These are phyloP conservation scores for Gyromitra esculenta DNA, from an alignment of 2,329 filamentous ascomycete species.

Conservation along the genomic window DNA sequence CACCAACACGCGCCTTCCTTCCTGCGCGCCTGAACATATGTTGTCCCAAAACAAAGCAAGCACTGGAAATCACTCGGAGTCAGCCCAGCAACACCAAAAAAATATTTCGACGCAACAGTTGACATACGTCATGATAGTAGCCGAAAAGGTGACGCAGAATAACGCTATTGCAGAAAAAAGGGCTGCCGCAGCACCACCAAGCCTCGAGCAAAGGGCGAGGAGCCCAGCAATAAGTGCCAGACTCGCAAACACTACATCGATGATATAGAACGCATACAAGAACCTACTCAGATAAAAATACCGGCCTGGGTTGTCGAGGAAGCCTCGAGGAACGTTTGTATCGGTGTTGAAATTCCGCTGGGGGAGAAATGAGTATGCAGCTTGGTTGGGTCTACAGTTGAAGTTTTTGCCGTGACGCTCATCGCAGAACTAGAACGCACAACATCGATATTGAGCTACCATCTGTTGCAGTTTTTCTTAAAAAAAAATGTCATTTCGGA, in stretches of 20 bases:
- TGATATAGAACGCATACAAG: conserved; percentile 89
- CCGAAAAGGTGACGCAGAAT: conserved; percentile 74
- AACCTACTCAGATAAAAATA: conserved; percentile 91
- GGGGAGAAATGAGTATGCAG: conserved; percentile 60
- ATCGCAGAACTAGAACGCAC: conserved; percentile 53
- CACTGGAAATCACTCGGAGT: conserved; percentile 60
- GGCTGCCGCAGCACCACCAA: conserved; percentile 74
- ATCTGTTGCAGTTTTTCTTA: conserved; percentile 58
- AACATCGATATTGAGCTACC: conserved; percentile 18
- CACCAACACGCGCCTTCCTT: conserved; percentile 70
- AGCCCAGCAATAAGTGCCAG: conserved; percentile 74
- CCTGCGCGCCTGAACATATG: conserved; percentile 70
- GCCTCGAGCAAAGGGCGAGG: conserved; percentile 74
- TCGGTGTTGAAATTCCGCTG: conserved; percentile 63
- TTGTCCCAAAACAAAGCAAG: conserved; percentile 74
- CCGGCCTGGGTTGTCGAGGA: conserved; percentile 57
- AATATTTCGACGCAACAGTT: conserved; percentile 6
- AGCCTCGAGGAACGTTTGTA: conserved; percentile 66
- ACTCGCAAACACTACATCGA: conserved; percentile 81
- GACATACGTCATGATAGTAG: conserved; percentile 78
- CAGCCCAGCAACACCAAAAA: conserved; percentile 51
- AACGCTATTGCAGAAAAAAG: conserved; percentile 69
- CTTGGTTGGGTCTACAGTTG: conserved; percentile 51
- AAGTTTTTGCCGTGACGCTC: conserved; percentile 51
- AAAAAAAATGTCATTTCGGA: conserved; percentile 66